Conservation (phyloP, 768 basidiomycete species). For the Suillus fuscotomentosus region DNA sequence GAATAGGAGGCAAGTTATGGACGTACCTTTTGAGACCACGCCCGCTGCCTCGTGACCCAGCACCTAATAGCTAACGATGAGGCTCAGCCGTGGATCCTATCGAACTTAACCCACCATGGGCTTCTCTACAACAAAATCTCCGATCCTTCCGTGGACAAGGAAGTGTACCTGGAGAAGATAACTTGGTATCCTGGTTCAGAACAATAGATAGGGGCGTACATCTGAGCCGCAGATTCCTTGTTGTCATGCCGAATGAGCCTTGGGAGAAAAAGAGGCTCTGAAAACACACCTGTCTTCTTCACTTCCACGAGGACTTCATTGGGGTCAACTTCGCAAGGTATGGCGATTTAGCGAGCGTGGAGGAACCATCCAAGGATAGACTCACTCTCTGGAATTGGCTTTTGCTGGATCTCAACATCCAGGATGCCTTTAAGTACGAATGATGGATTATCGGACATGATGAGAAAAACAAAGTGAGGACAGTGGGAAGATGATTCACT, state of each 20-base stretch:
- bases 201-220: slow-evolving; percentile 38
- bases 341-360: slow-evolving; percentile 9
- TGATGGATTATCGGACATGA: slow-evolving; percentile 74
- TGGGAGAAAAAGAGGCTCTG: background rate
- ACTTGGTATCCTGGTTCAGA: slow-evolving; percentile 10
- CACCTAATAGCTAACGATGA: slow-evolving; percentile 47
- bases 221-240: slow-evolving; percentile 91
- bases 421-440: slow-evolving; percentile 73
- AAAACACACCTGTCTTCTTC: slow-evolving; percentile 78
- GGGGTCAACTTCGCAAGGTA: slow-evolving; percentile 47
- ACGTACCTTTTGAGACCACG: slow-evolving; percentile 62
- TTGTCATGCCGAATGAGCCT: slow-evolving; percentile 12
- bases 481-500: background rate
- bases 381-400: slow-evolving; percentile 73
- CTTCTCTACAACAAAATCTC: slow-evolving; percentile 73
- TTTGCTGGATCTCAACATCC: slow-evolving; percentile 67
- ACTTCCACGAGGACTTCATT: slow-evolving; percentile 86
- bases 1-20: background rate
- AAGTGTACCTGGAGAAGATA: slow-evolving; percentile 62
- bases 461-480: slow-evolving; percentile 10
- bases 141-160: slow-evolving; percentile 74
- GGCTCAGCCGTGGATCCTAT: background rate
- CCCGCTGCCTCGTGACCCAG: slow-evolving; percentile 95
- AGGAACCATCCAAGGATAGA: slow-evolving; percentile 1
- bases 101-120: slow-evolving; percentile 60